phyloP scores from a whole-genome alignment of 805 yeast species.

The Maudiozyma serrabonitensis region DNA sequence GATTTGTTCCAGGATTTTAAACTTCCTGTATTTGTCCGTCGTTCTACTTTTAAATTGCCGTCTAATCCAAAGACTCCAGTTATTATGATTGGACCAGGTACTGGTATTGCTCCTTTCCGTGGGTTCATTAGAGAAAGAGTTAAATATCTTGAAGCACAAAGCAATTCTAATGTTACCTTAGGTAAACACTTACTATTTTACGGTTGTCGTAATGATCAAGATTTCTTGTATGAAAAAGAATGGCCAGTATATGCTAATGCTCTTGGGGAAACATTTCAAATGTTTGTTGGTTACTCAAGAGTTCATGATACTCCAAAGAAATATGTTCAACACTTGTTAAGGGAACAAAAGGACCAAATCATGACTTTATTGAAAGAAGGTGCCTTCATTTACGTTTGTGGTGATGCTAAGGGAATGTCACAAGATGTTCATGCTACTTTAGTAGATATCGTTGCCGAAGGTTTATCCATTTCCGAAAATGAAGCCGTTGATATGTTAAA shows the following conservation, averaged over 20 bases:
- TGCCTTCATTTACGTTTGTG: constrained; percentile 91
- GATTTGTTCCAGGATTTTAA: constrained; percentile 36
- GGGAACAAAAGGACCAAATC: constrained; percentile 39
- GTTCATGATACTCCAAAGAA: constrained; percentile 47
- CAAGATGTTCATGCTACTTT: constrained; percentile 77
- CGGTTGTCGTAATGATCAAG: constrained; percentile 84
- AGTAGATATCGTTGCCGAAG: constrained; percentile 48
- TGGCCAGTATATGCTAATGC: constrained; percentile 67
- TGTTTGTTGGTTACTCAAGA: constrained; percentile 82
- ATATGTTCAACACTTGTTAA: constrained; percentile 77
- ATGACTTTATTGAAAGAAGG: constrained; percentile 48
- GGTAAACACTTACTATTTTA: constrained; percentile 75
- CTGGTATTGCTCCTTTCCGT: constrained; percentile 97
- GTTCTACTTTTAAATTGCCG: constrained; percentile 91
- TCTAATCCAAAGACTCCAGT: constrained; percentile 79
- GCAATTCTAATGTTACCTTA: constrained; percentile 31
- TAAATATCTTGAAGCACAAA: constrained; percentile 33
- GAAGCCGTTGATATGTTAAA: constrained; percentile 72
- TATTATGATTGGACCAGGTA: constrained; percentile 94
- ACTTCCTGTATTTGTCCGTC: constrained; percentile 86
- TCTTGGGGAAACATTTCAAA: constrained; percentile 54
- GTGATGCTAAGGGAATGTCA: constrained; percentile 95
- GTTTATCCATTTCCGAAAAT: constrained; percentile 51
- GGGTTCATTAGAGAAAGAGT: constrained; percentile 88
- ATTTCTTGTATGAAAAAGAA: constrained; percentile 79